A percentile compares a stretch with the other conserved stretches of the same genome.
phyloP scores from a whole-genome alignment of 306 rosid species.

The Trichosanthes truncata region DNA sequence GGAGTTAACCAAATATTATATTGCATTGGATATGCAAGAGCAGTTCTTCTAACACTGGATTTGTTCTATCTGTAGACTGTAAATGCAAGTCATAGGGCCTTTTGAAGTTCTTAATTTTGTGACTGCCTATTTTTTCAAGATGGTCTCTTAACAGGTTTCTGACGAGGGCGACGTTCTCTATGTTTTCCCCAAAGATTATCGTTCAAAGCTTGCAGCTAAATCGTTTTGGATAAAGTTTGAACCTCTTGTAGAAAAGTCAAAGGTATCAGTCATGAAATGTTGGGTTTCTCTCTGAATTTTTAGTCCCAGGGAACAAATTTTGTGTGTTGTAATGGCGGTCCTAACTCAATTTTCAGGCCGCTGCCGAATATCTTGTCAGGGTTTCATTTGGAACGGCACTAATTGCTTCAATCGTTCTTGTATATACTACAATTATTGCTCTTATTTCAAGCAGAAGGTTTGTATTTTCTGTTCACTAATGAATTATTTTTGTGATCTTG shows the following conservation, averaged over 20 bases:
- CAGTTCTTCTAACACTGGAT: not conserved
- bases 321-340: slow-evolving; percentile 6
- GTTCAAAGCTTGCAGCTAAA: slow-evolving; percentile 71
- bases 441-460: slow-evolving; percentile 76
- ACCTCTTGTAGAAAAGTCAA: slow-evolving; percentile 67
- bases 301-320: not conserved
- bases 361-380: slow-evolving; percentile 73
- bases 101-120: slow-evolving; percentile 30
- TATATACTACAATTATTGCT: slow-evolving; percentile 89
- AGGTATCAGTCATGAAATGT: slow-evolving; percentile 32
- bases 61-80: not conserved
- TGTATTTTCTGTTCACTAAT: not conserved
- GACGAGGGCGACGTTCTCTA: slow-evolving; percentile 88
- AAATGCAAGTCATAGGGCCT: slow-evolving; percentile 2
- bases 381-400: slow-evolving; percentile 95
- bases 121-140: slow-evolving; percentile 42
- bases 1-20: not conserved
- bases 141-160: slow-evolving; percentile 74
- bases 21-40: not conserved
- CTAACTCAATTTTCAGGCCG: slow-evolving; percentile 44
- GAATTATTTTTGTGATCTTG: not conserved
- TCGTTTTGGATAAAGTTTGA: slow-evolving; percentile 70
- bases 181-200: slow-evolving; percentile 79
- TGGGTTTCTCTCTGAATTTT: not conserved
- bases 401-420: slow-evolving; percentile 85